Base-by-base conservation (phyloP, 2,329 filamentous ascomycete genomes). In the Pseudocercospora crystallina region DNA sequence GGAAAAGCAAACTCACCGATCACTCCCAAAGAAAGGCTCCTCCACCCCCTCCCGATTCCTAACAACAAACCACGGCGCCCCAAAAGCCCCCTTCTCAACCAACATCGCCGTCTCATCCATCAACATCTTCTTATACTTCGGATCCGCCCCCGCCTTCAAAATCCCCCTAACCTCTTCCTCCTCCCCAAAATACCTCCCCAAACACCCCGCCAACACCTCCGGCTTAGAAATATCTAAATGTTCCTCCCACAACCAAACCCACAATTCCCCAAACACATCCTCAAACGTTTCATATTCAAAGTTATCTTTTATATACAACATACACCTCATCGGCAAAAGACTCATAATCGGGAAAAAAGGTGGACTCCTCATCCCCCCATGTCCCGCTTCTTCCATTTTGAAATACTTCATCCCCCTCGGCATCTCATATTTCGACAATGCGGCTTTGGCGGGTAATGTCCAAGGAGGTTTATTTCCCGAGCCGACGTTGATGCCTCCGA, bases 11-110 rank as follows among this genome's bases (percentile, higher is more conserved):
- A 43, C 53, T 49, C 15, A 49, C 52, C 60, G 47, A 70, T 91
- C 87, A 69, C 86, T 90, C 2, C 87, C 87, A 69, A 91, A 91
- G 66, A 90, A 89, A 0, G 84, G 81, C 71, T 87, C 83, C 42
- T 76, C 76, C 49, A 76, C 68, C 0, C 84, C 85, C 54, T 78
- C 67, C 1, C 64, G 66, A 60, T 86, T 82, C 13, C 74, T 77
- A 2, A 84, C 87, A 79, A 83, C 84, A 53, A 88, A 75, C 87
- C 88, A 92, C 1, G 89, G 89, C 43, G 83, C 82, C 0, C 89
- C 89, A 68, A 88, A 92, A 0, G 87, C 88, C 0, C 87, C 88
- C 43, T 72, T 73, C 33, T 81, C 78, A 12, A 61, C 56, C 37
- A 59, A 44, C 43, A 20, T 54, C 8, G 49, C 54, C 15, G 58